Base-by-base conservation (phyloP, 768 basidiomycete genomes). In the Obba rivulosa region DNA sequence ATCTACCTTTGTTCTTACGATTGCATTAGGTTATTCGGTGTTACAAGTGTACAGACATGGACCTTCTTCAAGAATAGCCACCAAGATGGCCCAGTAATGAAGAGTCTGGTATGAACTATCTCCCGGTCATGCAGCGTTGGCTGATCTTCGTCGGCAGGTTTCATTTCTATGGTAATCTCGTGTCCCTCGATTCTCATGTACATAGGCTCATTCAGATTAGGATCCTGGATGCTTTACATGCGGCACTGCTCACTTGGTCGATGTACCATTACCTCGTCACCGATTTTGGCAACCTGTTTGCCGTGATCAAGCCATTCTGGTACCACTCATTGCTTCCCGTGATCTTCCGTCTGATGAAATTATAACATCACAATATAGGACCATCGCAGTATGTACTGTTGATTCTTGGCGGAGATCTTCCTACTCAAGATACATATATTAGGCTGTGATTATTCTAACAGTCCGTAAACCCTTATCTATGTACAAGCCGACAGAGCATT, bases 381-480 rank as follows among this genome's bases (percentile, higher is more conserved):
- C 42, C 34, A 39, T 50, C 18, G 36, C 34, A 42, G 49, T 50
- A 28, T n/a, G 49, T 45, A 7, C 11, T 13, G n/a, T 41, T 35
- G 37, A 4, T 7, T 31, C 28, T 31, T 18, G 16, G 5, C 4
- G 14, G 5, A 3, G 45, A 17, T 8, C n/a, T 35, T 23, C 17
- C 3, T 39, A 5, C n/a, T 14, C 11, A 22, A n/a, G 34, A 34
- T n/a, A 28, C 28, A 10, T 5, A 5, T 23, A 7, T 17, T 28
- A 56, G 55, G 31, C 37, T 3, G 50, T 56, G 51, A 50, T 56
- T 45, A 48, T 56, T 13, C 43, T 56, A 8, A 34, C 46, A 21
- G 55, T 52, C 2, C 23, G 55, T 47, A 11, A 17, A n/a, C 16
- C 14, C 18, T 9, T 9, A n/a, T 22, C n/a, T n/a, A n/a, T n/a